Evolutionary conservation across 1,284 basidiomycete genomes (phyloP).

Genomic region (Ganoderma multipileum): DNA sequence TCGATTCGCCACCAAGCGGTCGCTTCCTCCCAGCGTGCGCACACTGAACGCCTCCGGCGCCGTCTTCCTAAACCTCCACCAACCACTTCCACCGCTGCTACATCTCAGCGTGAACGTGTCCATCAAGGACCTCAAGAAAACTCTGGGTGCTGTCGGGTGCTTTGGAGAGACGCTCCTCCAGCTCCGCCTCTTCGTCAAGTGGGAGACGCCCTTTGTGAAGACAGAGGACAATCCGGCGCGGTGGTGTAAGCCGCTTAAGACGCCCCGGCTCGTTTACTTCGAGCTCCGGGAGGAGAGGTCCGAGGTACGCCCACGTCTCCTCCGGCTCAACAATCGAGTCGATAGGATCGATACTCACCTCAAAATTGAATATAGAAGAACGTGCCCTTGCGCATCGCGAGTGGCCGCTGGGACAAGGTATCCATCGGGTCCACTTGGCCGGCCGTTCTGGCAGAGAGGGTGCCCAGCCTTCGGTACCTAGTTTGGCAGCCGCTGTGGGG

Average conservation of each 20-base stretch:
- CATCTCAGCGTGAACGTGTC: constrained; percentile 1
- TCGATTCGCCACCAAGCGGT: not conserved
- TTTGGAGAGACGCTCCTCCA: not conserved
- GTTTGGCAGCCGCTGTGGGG: not conserved
- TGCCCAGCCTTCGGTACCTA: not conserved
- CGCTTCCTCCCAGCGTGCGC: not conserved
- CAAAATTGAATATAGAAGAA: not conserved
- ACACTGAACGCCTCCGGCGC: not conserved
- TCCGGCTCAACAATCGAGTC: not conserved
- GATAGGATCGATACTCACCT: not conserved
- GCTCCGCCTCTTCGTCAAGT: not conserved
- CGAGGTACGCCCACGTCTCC: not conserved
- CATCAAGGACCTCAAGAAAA: not conserved
- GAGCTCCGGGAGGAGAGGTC: constrained; percentile 6
- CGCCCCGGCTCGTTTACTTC: constrained; percentile 5
- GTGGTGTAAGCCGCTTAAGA: not conserved
- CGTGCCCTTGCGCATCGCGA: not conserved
- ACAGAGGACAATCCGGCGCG: not conserved
- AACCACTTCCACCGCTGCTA: not conserved
- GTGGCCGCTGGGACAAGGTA: not conserved
- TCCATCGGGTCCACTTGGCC: not conserved
- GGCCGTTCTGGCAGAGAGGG: not conserved
- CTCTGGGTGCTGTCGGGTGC: not conserved
- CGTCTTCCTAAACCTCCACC: not conserved
- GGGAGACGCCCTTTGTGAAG: not conserved